These are phyloP conservation scores for Diplocarpon mali DNA, from an alignment of 2,329 filamentous ascomycete genomes.

Conservation along the genomic window DNA sequence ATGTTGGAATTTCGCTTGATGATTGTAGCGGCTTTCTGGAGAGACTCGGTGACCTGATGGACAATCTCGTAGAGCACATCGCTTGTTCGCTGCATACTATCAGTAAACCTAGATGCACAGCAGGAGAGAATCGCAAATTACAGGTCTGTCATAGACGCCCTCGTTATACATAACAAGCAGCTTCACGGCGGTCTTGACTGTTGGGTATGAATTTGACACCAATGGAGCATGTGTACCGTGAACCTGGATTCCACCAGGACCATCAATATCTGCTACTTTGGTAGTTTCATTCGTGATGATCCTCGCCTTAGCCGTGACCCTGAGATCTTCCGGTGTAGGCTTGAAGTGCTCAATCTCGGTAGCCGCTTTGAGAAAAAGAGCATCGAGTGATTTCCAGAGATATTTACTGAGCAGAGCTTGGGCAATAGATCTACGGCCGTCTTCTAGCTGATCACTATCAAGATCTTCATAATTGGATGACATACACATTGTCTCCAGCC, in stretches of 20 bases:
- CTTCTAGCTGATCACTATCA: constrained; percentile 16
- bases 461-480: constrained; percentile 18
- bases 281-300: constrained; percentile 35
- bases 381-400: constrained; percentile 25
- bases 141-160: constrained; percentile 24
- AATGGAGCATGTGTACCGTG: constrained; percentile 46
- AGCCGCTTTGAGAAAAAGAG: constrained; percentile 24
- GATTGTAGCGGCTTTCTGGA: constrained; percentile 63
- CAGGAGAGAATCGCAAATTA: constrained; percentile 11
- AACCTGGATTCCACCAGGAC: constrained; percentile 20
- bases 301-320: constrained; percentile 10
- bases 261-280: neutral
- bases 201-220: constrained; percentile 46
- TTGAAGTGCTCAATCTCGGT: constrained; percentile 25
- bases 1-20: constrained; percentile 53
- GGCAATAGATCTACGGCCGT: constrained; percentile 18
- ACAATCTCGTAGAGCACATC: constrained; percentile 73
- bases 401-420: constrained; percentile 22
- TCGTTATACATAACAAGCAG: constrained; percentile 49
- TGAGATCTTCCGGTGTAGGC: constrained; percentile 21
- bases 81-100: constrained; percentile 14
- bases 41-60: constrained; percentile 74
- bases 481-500: constrained; percentile 25
- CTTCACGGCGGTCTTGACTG: constrained; percentile 47
- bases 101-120: neutral